Conservation (phyloP, 192 early-diverging fungal species). For the Coemansia sp. region DNA sequence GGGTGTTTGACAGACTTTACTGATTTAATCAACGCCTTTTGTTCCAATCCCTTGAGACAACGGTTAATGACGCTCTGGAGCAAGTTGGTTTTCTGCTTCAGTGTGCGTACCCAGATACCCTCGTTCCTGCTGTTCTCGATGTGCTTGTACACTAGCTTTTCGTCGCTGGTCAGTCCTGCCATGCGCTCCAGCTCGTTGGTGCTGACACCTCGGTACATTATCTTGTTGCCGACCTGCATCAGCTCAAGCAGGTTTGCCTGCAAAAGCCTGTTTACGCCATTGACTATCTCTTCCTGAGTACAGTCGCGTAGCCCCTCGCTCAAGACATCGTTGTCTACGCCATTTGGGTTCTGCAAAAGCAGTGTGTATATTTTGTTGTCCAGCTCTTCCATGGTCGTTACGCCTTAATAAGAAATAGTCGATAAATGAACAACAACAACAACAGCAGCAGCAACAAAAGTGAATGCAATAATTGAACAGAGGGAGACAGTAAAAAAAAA, state of each 20-base stretch:
- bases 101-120: constrained; percentile 81
- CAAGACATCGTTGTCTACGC: constrained; percentile 25
- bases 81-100: constrained; percentile 79
- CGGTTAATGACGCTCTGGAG: constrained; percentile 75
- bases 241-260: constrained; percentile 32
- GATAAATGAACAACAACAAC: too few relatives aligned
- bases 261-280: constrained; percentile 43
- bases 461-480: too few relatives aligned
- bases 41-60: constrained; percentile 78
- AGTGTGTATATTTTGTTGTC: constrained; percentile 24
- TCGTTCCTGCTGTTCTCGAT: constrained; percentile 81
- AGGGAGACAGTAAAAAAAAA: neutral
- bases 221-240: constrained; percentile 26
- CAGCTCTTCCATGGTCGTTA: constrained; percentile 10
- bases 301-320: constrained; percentile 12
- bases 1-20: constrained; percentile 91
- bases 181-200: constrained; percentile 42
- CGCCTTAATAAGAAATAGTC: too few relatives aligned
- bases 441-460: too few relatives aligned
- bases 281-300: constrained; percentile 31
- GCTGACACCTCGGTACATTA: constrained; percentile 35
- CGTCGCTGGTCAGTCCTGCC: constrained; percentile 65
- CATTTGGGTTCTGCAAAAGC: constrained; percentile 14
- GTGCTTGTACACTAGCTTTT: constrained; percentile 77
- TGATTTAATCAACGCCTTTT: constrained; percentile 77